Evolutionary conservation across 129 eudicot genomes (phyloP).

Genomic region (Lactuca saligna): DNA sequence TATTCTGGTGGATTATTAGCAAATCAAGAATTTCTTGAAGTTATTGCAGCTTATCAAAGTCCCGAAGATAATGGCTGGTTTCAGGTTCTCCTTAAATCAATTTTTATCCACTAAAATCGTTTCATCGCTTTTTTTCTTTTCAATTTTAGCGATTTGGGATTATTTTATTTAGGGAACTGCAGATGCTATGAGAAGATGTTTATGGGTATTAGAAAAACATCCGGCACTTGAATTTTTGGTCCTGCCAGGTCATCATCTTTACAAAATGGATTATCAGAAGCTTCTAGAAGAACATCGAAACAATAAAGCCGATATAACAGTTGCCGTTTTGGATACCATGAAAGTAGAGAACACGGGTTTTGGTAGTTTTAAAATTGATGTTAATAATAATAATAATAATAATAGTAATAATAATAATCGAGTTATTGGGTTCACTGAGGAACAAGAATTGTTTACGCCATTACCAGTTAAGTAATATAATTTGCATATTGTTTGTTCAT

Average conservation of each 20-base stretch:
- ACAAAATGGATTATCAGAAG: slow-evolving; percentile 86
- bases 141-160: slow-evolving; percentile 1
- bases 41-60: slow-evolving; percentile 94
- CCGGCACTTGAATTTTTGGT: slow-evolving; percentile 67
- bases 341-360: slow-evolving; percentile 41
- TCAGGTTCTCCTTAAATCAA: slow-evolving; percentile 50
- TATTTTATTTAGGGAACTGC: slow-evolving; percentile 74
- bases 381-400: not conserved
- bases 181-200: slow-evolving; percentile 90
- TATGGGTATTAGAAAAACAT: slow-evolving; percentile 79
- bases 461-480: slow-evolving; percentile 25
- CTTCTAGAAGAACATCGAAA: slow-evolving; percentile 61
- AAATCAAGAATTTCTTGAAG: slow-evolving; percentile 75
- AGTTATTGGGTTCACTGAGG: slow-evolving; percentile 43
- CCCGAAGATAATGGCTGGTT: slow-evolving; percentile 75
- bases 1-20: slow-evolving; percentile 70
- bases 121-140: no score
- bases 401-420: slow-evolving; percentile 20
- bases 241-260: slow-evolving; percentile 96
- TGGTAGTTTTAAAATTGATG: slow-evolving; percentile 55
- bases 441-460: slow-evolving; percentile 23
- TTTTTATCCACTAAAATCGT: not conserved
- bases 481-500: no score
- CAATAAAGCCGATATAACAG: slow-evolving; percentile 64
- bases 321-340: slow-evolving; percentile 47